Percentiles rank a stretch among this genome's conserved stretches.
Evolutionary conservation across 106 monocot genomes (phyloP).

Genomic region (Dendrobium nobile): DNA sequence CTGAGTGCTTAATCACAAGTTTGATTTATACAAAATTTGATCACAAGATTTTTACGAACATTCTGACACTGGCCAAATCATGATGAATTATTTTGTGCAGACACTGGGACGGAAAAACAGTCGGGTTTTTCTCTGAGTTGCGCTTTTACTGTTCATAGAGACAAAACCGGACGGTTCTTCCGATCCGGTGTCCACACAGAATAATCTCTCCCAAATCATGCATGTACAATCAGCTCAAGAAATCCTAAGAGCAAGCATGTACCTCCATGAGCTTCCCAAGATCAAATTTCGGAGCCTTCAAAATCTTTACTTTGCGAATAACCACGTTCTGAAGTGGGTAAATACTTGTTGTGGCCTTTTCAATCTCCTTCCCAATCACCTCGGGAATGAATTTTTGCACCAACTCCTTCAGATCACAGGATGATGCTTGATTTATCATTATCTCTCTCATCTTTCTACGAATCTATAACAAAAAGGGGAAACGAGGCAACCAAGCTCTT

Average conservation of each 20-base stretch:
- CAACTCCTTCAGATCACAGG: constrained; percentile 69
- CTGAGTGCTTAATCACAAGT: too few species aligned
- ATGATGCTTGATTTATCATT: constrained; percentile 62
- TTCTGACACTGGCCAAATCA: too few species aligned
- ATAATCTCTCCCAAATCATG: background rate
- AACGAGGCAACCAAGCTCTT: background rate
- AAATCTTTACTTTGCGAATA: constrained; percentile 78
- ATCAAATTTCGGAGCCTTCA: constrained; percentile 85
- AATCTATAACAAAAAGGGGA: constrained; percentile 28
- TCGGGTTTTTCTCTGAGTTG: too few species aligned
- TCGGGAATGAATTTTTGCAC: constrained; percentile 80
- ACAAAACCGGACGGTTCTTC: too few species aligned
- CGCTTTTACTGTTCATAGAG: too few species aligned
- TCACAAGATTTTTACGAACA: too few species aligned
- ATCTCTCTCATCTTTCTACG: constrained; percentile 81
- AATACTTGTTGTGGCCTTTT: constrained; percentile 74
- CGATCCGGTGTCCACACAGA: too few species aligned
- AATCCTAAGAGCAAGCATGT: background rate
- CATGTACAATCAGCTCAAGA: too few species aligned
- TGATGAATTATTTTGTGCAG: too few species aligned
- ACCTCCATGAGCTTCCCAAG: constrained; percentile 90
- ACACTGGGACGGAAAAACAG: too few species aligned
- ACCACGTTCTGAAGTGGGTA: constrained; percentile 78
- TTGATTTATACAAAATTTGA: too few species aligned
- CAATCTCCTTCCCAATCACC: constrained; percentile 80